A percentile compares a stretch with the other conserved stretches of the same genome.
phyloP scores from a whole-genome alignment of 2,329 filamentous ascomycete species.

The Beauveria sp. region DNA sequence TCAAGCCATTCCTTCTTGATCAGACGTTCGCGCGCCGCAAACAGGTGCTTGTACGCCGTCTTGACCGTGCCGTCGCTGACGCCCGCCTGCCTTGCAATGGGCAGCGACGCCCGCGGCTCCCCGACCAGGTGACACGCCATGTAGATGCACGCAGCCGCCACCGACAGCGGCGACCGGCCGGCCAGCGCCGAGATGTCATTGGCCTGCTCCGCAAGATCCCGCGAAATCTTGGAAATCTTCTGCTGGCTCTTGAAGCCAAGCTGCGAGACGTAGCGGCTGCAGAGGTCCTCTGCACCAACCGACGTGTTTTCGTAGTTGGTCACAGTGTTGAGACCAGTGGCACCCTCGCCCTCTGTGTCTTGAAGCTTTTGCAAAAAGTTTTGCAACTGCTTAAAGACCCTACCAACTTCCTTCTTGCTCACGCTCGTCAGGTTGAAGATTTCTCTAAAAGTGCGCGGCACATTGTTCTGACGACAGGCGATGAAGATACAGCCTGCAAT shows the following conservation, averaged over 20 bases:
- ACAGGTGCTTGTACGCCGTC: slow-evolving; percentile 86
- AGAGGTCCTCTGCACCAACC: slow-evolving; percentile 76
- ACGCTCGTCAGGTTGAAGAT: slow-evolving; percentile 91
- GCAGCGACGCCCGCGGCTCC: slow-evolving; percentile 70
- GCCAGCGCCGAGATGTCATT: slow-evolving; percentile 73
- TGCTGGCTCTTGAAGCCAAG: slow-evolving; percentile 66
- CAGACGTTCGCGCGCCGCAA: slow-evolving; percentile 63
- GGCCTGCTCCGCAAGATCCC: slow-evolving; percentile 70
- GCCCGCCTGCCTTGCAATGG: slow-evolving; percentile 75
- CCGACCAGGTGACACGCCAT: slow-evolving; percentile 86
- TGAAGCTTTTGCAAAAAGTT: slow-evolving; percentile 74
- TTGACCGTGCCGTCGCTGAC: slow-evolving; percentile 97
- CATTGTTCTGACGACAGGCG: slow-evolving; percentile 81
- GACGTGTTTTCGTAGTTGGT: slow-evolving; percentile 68
- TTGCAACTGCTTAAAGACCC: slow-evolving; percentile 90
- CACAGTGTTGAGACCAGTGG: slow-evolving; percentile 46
- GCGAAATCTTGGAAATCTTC: slow-evolving; percentile 71
- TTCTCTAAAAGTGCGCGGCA: slow-evolving; percentile 86
- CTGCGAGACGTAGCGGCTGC: slow-evolving; percentile 81
- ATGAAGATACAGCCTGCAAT: slow-evolving; percentile 98
- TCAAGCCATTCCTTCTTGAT: slow-evolving; percentile 69
- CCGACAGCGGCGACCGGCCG: slow-evolving; percentile 86
- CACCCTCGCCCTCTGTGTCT: slow-evolving; percentile 44
- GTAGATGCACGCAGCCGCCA: slow-evolving; percentile 93
- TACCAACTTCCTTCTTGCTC: slow-evolving; percentile 92